Evolutionary conservation across 2,329 filamentous ascomycete species (phyloP).

Genomic region (Sporothrix luriei): DNA sequence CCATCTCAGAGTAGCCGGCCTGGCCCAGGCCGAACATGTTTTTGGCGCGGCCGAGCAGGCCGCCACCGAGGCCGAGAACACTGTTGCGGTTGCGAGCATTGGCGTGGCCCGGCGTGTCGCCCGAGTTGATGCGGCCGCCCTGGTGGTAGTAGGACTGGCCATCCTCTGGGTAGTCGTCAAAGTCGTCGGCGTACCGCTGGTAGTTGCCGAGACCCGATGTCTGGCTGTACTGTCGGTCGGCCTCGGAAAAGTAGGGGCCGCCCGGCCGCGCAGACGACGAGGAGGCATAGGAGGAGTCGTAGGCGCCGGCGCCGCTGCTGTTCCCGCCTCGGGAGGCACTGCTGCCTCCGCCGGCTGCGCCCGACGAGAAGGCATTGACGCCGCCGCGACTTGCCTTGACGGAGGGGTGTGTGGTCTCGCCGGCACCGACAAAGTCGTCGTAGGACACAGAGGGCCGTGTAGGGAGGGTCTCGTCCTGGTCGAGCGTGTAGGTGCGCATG

Average conservation of each 20-base stretch:
- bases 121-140: constrained; percentile 60
- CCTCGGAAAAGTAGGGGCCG: constrained; percentile 50
- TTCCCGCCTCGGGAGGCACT: constrained; percentile 25
- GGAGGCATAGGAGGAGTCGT: constrained; percentile 31
- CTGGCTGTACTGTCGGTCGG: constrained; percentile 64
- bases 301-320: constrained; percentile 38
- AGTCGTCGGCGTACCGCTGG: constrained; percentile 84
- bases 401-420: constrained; percentile 51
- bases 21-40: constrained; percentile 83
- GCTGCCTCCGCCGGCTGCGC: constrained; percentile 28
- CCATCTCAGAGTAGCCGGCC: constrained; percentile 92
- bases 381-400: constrained; percentile 32
- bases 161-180: constrained; percentile 80
- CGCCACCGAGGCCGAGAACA: constrained; percentile 82
- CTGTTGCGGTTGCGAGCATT: constrained; percentile 81
- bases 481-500: constrained; percentile 71
- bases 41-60: constrained; percentile 83
- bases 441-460: constrained; percentile 86
- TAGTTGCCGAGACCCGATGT: constrained; percentile 85
- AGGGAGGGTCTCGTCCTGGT: constrained; percentile 59
- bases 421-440: constrained; percentile 85
- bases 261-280: constrained; percentile 38
- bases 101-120: constrained; percentile 47
- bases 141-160: constrained; percentile 82
- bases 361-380: constrained; percentile 32